phyloP scores from a whole-genome alignment of 116 monocot genomes.

The Dioscorea cayenensis region DNA sequence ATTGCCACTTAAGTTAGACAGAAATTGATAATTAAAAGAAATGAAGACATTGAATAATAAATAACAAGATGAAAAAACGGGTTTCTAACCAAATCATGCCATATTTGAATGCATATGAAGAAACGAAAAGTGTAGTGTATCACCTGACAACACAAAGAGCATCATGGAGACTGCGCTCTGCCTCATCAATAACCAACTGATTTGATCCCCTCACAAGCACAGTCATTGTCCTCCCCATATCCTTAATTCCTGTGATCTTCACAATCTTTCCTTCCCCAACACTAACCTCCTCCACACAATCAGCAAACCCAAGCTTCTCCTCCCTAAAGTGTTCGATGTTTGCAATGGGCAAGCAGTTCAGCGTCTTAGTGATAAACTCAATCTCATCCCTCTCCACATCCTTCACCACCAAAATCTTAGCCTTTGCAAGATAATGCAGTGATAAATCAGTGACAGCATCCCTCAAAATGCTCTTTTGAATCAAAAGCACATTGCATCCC shows the following conservation, averaged over 20 bases:
- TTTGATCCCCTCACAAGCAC: conserved; percentile 74
- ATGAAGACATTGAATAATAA: too few species aligned
- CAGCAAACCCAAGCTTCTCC: conserved; percentile 70
- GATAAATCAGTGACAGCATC: conserved; percentile 87
- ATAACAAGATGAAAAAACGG: background rate
- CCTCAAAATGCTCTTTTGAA: conserved; percentile 87
- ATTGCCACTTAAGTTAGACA: too few species aligned
- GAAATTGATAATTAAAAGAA: too few species aligned
- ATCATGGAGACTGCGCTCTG: conserved; percentile 75
- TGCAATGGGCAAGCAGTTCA: conserved; percentile 71
- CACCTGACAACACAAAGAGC: conserved; percentile 84
- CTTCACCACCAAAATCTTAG: conserved; percentile 80
- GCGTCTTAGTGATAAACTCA: conserved; percentile 84
- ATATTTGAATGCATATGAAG: background rate
- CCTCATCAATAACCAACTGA: conserved; percentile 64
- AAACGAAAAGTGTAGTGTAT: background rate
- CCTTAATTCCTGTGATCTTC: conserved; percentile 64
- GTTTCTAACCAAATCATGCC: background rate
- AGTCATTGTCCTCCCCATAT: conserved; percentile 66
- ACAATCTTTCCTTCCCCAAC: conserved; percentile 72
- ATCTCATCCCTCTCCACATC: conserved; percentile 94
- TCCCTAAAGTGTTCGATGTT: conserved; percentile 71
- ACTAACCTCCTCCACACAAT: conserved; percentile 57
- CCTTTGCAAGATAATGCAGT: conserved; percentile 75
- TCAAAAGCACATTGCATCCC: conserved; percentile 81